Conservation (phyloP, 495 filamentous ascomycete species). For the Immersiella caudata region DNA sequence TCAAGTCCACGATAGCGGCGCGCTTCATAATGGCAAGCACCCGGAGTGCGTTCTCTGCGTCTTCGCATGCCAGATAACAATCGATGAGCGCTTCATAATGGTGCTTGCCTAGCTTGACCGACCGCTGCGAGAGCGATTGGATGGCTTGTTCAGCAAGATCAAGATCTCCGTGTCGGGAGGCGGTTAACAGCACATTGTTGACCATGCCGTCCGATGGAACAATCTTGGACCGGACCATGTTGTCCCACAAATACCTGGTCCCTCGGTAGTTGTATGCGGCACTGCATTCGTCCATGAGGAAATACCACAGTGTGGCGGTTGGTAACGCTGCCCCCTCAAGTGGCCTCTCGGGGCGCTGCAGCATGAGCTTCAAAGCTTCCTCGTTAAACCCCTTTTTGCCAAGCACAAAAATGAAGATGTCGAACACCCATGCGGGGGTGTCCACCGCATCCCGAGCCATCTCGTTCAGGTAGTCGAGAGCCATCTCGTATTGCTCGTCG, state of each 20-base stretch:
- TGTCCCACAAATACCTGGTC: constrained; percentile 58
- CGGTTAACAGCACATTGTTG: constrained; percentile 67
- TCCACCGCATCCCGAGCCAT: constrained; percentile 60
- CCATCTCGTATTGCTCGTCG: constrained; percentile 80
- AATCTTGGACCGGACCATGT: constrained; percentile 63
- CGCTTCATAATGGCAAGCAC: constrained; percentile 70
- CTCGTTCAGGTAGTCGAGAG: constrained; percentile 69
- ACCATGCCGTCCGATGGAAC: constrained; percentile 69
- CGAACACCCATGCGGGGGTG: constrained; percentile 72
- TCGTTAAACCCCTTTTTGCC: constrained; percentile 72
- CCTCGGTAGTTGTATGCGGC: constrained; percentile 42
- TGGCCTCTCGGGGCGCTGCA: constrained; percentile 52
- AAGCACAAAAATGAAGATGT: constrained; percentile 71
- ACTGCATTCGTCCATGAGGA: constrained; percentile 71
- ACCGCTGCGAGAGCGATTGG: constrained; percentile 57
- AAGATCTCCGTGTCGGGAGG: constrained; percentile 66
- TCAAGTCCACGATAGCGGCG: constrained; percentile 55
- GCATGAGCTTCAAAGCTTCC: constrained; percentile 69
- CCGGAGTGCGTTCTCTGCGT: constrained; percentile 59
- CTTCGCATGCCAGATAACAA: constrained; percentile 60
- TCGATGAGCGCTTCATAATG: constrained; percentile 80
- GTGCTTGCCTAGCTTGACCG: constrained; percentile 54
- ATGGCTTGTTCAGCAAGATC: constrained; percentile 68
- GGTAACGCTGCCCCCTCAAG: constrained; percentile 47
- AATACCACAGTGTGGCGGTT: constrained; percentile 57